Conservation (phyloP, 148 eudicot species). For the Camellia japonica region DNA sequence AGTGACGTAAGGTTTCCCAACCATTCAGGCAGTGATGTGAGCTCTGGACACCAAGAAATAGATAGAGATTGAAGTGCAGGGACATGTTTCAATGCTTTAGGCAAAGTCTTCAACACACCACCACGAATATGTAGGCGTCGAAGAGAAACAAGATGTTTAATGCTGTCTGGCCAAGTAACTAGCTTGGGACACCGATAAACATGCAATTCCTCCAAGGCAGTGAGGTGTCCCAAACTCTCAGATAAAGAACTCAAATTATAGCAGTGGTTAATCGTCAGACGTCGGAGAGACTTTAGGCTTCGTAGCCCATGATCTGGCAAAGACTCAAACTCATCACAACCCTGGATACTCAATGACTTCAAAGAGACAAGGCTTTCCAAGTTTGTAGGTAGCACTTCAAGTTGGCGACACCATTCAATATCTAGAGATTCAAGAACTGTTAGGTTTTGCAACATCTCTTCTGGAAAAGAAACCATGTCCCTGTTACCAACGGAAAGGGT, state of each 20-base stretch:
- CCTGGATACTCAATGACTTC: accelerated
- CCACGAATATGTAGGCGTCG: too few relatives aligned
- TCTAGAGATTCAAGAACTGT: neutral
- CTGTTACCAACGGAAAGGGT: accelerated
- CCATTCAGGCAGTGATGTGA: too few relatives aligned
- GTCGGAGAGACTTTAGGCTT: neutral
- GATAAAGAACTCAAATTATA: neutral
- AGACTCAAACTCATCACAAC: neutral
- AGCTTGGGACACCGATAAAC: neutral
- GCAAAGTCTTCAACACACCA: too few relatives aligned
- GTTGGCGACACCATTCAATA: accelerated
- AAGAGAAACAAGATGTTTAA: too few relatives aligned
- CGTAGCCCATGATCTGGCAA: neutral
- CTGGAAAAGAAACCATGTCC: neutral
- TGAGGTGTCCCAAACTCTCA: neutral
- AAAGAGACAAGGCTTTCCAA: neutral
- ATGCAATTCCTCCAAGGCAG: neutral
- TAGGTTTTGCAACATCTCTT: slow-evolving; percentile 7
- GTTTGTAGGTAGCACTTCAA: neutral
- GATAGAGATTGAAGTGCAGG: too few relatives aligned
- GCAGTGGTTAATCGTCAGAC: neutral
- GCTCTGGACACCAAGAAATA: too few relatives aligned
- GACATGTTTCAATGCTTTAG: too few relatives aligned
- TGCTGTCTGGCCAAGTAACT: too few relatives aligned
- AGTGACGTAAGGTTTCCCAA: too few relatives aligned